Percentiles rank a stretch among this genome's conserved stretches.
These are phyloP conservation scores for Fomitopsis palustris DNA, from an alignment of 1,284 basidiomycete species.

Conservation along the genomic window DNA sequence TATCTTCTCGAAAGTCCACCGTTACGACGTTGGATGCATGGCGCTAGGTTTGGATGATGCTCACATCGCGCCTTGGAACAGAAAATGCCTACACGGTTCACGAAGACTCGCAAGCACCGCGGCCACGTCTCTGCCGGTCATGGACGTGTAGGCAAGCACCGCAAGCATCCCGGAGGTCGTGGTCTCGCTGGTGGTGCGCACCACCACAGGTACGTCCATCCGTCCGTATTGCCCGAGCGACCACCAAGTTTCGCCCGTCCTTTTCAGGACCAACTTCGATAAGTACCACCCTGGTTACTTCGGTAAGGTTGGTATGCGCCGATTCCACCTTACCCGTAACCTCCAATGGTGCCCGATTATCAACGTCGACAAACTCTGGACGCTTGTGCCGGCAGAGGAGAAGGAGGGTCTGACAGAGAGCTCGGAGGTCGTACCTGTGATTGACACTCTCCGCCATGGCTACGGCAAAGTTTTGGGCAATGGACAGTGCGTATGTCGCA, in stretches of 20 bases:
- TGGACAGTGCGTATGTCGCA: slow-evolving; percentile 60
- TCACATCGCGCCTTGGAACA: slow-evolving; percentile 30
- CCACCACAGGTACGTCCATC: slow-evolving; percentile 85
- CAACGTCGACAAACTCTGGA: slow-evolving; percentile 96
- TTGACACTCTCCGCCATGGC: slow-evolving; percentile 83
- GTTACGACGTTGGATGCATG: slow-evolving; percentile 48
- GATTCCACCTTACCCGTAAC: slow-evolving; percentile 96
- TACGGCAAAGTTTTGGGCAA: slow-evolving; percentile 93
- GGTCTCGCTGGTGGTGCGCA: slow-evolving; percentile 99
- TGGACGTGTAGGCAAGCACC: slow-evolving; percentile 99
- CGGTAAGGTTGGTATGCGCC: slow-evolving; percentile 99
- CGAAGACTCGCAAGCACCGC: slow-evolving; percentile 97
- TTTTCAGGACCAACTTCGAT: slow-evolving; percentile 76
- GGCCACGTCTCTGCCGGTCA: slow-evolving; percentile 99
- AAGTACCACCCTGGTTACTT: slow-evolving; percentile 99
- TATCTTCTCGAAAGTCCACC: slow-evolving; percentile 19
- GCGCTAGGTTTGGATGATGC: slow-evolving; percentile 28
- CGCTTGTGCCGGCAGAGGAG: slow-evolving; percentile 74
- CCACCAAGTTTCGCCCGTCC: not conserved
- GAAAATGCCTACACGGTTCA: slow-evolving; percentile 92
- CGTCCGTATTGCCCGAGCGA: not conserved
- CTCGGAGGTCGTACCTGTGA: slow-evolving; percentile 85
- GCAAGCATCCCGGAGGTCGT: slow-evolving; percentile 99
- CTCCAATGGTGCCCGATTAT: slow-evolving; percentile 88
- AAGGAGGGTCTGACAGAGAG: slow-evolving; percentile 66